These are phyloP conservation scores for Tolypocladium pustulatum DNA, from an alignment of 2,329 filamentous ascomycete genomes.

Conservation along the genomic window DNA sequence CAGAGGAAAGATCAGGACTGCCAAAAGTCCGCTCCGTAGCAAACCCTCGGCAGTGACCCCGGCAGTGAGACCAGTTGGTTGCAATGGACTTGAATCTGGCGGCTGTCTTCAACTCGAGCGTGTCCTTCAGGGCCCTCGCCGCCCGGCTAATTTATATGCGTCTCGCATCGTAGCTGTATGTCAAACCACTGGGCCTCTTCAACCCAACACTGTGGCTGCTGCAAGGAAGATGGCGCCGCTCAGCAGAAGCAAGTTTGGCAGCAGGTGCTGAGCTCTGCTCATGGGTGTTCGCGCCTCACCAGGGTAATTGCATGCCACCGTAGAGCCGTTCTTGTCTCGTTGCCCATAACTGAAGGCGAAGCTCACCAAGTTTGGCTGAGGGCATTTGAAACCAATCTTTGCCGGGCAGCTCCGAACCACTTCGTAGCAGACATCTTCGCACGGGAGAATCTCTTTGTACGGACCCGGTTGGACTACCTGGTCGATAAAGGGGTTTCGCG, in stretches of 20 bases:
- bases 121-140: too few species aligned
- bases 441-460: conserved; percentile 88
- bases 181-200: not conserved
- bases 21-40: not conserved
- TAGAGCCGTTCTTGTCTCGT: conserved; percentile 11
- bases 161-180: not conserved
- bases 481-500: conserved; percentile 67
- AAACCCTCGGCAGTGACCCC: not conserved
- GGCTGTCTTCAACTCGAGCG: not conserved
- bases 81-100: not conserved
- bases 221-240: conserved; percentile 1
- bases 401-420: conserved; percentile 80
- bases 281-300: conserved; percentile 22
- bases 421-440: conserved; percentile 76
- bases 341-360: conserved; percentile 26
- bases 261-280: conserved; percentile 6
- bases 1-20: not conserved
- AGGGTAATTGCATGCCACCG: conserved; percentile 26
- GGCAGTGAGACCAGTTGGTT: not conserved
- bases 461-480: conserved; percentile 64
- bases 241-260: conserved; percentile 10
- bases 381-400: conserved; percentile 65
- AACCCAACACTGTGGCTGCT: not conserved
- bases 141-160: not conserved
- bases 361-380: conserved; percentile 27